Evolutionary conservation across 805 yeast genomes (phyloP).

Genomic region (Wickerhamiella azymoides): DNA sequence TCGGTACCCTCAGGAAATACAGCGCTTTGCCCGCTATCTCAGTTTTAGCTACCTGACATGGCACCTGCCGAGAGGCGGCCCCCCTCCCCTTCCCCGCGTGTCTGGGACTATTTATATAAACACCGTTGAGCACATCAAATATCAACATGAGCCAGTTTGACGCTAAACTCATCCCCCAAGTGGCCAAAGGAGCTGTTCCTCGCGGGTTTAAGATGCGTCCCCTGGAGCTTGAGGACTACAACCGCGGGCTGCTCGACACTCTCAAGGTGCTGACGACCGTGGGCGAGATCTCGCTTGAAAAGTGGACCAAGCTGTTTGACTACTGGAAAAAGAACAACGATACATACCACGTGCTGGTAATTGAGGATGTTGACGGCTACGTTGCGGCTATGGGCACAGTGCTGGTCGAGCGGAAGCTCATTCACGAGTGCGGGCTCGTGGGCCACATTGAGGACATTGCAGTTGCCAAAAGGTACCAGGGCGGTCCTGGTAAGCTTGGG

Average conservation of each 20-base stretch:
- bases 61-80: too few relatives aligned
- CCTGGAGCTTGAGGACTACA: slow-evolving; percentile 40
- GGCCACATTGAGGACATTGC: slow-evolving; percentile 96
- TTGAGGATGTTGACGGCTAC: slow-evolving; percentile 35
- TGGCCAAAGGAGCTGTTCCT: slow-evolving; percentile 29
- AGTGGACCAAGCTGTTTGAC: slow-evolving; percentile 38
- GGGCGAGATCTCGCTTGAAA: slow-evolving; percentile 45
- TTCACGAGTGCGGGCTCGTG: slow-evolving; percentile 71
- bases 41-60: too few relatives aligned
- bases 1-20: too few relatives aligned
- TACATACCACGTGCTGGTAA: slow-evolving; percentile 57
- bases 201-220: slow-evolving; percentile 56
- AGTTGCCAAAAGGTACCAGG: slow-evolving; percentile 61
- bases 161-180: slow-evolving; percentile 19
- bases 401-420: slow-evolving; percentile 60
- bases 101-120: neutral
- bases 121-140: neutral
- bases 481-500: slow-evolving; percentile 54
- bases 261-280: slow-evolving; percentile 66
- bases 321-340: slow-evolving; percentile 42
- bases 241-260: slow-evolving; percentile 47
- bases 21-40: too few relatives aligned
- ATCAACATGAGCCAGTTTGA: slow-evolving; percentile 12
- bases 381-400: slow-evolving; percentile 80
- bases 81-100: neutral